These are phyloP conservation scores for Artemisia argyi DNA, from an alignment of 129 eudicot species.

Conservation along the genomic window DNA sequence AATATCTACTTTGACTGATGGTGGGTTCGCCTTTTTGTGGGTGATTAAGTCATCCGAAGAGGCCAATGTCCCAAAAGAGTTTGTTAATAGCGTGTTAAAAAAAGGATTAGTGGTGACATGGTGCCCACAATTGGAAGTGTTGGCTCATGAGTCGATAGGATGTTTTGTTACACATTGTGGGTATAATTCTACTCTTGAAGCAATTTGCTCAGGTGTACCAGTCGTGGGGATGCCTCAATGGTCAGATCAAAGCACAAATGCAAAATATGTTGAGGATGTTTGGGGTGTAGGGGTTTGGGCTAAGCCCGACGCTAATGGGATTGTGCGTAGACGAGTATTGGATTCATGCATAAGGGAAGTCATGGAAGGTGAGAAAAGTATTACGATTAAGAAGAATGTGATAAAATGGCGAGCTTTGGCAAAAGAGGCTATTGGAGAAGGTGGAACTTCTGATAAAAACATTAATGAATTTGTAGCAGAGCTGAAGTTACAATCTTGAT, in stretches of 20 bases:
- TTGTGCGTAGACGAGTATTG: slow-evolving; percentile 32
- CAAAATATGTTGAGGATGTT: slow-evolving; percentile 41
- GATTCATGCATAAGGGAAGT: slow-evolving; percentile 33
- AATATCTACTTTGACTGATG: slow-evolving; percentile 11
- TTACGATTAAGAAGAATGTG: slow-evolving; percentile 18
- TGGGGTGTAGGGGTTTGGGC: slow-evolving; percentile 43
- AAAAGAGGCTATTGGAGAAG: slow-evolving; percentile 30
- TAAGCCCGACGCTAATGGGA: slow-evolving; percentile 26
- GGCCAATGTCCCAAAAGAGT: slow-evolving; percentile 12
- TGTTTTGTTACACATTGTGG: slow-evolving; percentile 49
- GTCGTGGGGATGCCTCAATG: slow-evolving; percentile 40
- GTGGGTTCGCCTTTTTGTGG: slow-evolving; percentile 33
- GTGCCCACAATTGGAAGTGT: slow-evolving; percentile 44
- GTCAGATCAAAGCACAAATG: slow-evolving; percentile 43
- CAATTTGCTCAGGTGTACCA: slow-evolving; percentile 37
- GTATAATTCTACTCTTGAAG: slow-evolving; percentile 39
- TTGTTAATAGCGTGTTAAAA: not conserved
- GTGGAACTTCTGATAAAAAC: slow-evolving; percentile 38
- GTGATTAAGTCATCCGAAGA: slow-evolving; percentile 32
- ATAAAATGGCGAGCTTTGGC: slow-evolving; percentile 29
- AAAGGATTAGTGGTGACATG: slow-evolving; percentile 38
- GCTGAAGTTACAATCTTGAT: slow-evolving; percentile 10
- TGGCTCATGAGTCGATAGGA: slow-evolving; percentile 38
- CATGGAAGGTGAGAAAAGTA: slow-evolving; percentile 41
- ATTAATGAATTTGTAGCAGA: slow-evolving; percentile 38